Conservation (phyloP, 176 grass and related monocot species). For the Neostapfia colusana region DNA sequence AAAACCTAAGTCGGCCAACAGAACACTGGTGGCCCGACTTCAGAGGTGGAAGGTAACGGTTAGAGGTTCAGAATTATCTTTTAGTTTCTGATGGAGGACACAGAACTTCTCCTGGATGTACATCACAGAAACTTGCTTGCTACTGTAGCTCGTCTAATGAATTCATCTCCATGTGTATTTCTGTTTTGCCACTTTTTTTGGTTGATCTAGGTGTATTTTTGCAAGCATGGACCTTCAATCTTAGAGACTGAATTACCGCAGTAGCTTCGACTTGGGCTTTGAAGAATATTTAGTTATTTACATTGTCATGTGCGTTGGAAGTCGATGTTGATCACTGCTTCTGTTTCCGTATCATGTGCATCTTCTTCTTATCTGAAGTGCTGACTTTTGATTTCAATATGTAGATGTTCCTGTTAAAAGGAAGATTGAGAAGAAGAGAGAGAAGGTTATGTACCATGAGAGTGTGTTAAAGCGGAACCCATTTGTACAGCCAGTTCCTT, state of each 20-base stretch:
- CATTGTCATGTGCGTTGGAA: not conserved
- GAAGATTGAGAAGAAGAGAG: constrained; percentile 81
- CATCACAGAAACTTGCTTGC: not conserved
- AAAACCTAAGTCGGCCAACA: not conserved
- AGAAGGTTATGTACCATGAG: constrained; percentile 82
- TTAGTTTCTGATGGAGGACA: not conserved
- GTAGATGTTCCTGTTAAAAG: constrained; percentile 67
- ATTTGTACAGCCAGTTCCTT: constrained; percentile 67
- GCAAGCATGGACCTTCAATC: not conserved
- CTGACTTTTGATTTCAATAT: not conserved
- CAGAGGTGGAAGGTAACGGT: too few relatives aligned
- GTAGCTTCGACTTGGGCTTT: not conserved
- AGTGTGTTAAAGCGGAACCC: constrained; percentile 69
- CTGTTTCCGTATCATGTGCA: constrained; percentile 17
- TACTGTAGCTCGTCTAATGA: not conserved
- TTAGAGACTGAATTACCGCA: not conserved
- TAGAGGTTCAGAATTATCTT: not conserved
- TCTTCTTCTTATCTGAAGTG: not conserved
- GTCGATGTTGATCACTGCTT: not conserved
- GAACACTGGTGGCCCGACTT: not conserved
- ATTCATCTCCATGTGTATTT: not conserved
- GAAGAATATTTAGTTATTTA: not conserved
- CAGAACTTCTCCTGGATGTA: not conserved
- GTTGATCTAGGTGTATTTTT: not conserved
- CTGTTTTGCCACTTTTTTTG: not conserved